Evolutionary conservation across 345 rosid genomes (phyloP).

Genomic region (Psidium friedrichsthalianum): DNA sequence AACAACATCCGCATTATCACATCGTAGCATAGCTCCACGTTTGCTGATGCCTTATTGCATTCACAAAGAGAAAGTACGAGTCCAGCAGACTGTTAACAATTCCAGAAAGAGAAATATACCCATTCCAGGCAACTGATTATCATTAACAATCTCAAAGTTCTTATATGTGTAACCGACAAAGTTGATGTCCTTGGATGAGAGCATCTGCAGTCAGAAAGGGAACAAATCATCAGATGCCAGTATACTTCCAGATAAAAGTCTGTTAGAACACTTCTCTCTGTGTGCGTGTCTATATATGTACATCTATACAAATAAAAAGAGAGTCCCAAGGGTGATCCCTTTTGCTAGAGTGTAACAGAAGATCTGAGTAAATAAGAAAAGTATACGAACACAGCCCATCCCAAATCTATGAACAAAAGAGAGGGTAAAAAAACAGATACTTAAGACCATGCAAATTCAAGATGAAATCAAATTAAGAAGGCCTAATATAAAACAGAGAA

Average conservation of each 20-base stretch:
- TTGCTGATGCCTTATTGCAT: neutral
- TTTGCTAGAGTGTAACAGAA: neutral
- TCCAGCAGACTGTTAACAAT: neutral
- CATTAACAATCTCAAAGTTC: constrained; percentile 90
- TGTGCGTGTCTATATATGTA: neutral
- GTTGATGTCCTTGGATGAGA: constrained; percentile 88
- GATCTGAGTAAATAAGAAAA: neutral
- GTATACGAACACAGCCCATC: neutral
- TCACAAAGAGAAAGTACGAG: neutral
- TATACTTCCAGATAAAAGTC: neutral
- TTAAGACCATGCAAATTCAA: neutral
- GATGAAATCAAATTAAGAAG: neutral
- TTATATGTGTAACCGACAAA: constrained; percentile 98
- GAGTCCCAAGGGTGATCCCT: neutral
- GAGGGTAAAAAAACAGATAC: neutral
- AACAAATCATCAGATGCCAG: neutral
- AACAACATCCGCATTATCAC: neutral
- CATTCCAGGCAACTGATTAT: constrained; percentile 79
- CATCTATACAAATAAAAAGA: neutral
- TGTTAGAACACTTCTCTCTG: neutral
- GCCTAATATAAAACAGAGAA: neutral
- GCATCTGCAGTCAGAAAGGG: constrained; percentile 50
- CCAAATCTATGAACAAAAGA: neutral
- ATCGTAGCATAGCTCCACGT: neutral
- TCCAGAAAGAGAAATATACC: constrained; percentile 30